phyloP scores from a whole-genome alignment of 805 yeast genomes.

The Yamadazyma endophytica region DNA sequence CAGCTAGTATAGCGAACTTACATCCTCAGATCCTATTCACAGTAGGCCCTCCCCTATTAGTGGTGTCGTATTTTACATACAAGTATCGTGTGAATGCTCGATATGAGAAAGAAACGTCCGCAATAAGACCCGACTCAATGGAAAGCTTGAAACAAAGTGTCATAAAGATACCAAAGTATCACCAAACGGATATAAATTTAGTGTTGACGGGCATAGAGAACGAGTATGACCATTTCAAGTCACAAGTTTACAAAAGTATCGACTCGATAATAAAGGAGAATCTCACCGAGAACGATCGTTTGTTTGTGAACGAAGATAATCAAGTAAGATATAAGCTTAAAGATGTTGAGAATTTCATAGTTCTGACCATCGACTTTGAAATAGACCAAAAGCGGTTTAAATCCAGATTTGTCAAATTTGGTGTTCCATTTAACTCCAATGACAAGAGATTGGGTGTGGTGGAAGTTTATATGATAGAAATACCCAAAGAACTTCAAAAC shows the following conservation, averaged over 20 bases:
- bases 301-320: constrained; percentile 26
- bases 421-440: constrained; percentile 26
- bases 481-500: constrained; percentile 11
- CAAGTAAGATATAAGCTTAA: constrained; percentile 21
- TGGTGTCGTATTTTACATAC: constrained; percentile 22
- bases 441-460: constrained; percentile 28
- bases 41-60: constrained; percentile 31
- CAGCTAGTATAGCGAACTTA: constrained; percentile 25
- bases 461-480: constrained; percentile 26
- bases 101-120: constrained; percentile 5
- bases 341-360: constrained; percentile 10
- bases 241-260: constrained; percentile 21
- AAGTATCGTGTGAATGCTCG: constrained; percentile 6
- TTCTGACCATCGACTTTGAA: constrained; percentile 7
- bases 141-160: not conserved
- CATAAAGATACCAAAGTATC: constrained; percentile 16
- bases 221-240: constrained; percentile 31
- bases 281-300: constrained; percentile 8
- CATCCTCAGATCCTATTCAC: constrained; percentile 35
- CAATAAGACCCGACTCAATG: constrained; percentile 3
- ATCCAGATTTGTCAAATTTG: constrained; percentile 27
- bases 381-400: constrained; percentile 5
- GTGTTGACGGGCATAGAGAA: constrained; percentile 33
- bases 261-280: constrained; percentile 25
- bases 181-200: constrained; percentile 26